phyloP scores from a whole-genome alignment of 345 rosid genomes.

The Turritis glabra region DNA sequence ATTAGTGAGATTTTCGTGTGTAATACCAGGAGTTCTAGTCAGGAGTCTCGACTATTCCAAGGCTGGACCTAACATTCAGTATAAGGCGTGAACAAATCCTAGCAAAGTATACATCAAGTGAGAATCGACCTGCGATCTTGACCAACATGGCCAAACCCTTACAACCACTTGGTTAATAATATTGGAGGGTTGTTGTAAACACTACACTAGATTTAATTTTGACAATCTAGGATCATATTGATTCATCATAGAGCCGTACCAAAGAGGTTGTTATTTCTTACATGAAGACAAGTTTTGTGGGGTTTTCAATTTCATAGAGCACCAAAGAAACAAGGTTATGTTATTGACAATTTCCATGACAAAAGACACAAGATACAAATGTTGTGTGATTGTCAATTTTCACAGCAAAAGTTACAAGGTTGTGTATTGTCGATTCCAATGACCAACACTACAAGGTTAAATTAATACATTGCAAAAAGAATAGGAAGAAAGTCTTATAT shows the following conservation, averaged over 20 bases:
- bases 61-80: neutral
- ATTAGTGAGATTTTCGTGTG: neutral
- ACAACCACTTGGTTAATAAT: neutral
- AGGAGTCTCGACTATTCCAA: neutral
- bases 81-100: constrained; percentile 3
- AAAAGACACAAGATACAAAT: neutral
- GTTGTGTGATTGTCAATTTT: neutral
- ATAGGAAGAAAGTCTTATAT: neutral
- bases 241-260: neutral
- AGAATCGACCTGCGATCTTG: neutral
- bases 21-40: neutral
- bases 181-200: neutral
- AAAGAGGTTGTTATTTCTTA: neutral
- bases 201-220: neutral
- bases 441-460: neutral
- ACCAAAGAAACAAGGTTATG: neutral
- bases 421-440: neutral
- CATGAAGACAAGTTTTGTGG: neutral
- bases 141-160: neutral
- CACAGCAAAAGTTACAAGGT: neutral
- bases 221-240: neutral
- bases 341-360: neutral
- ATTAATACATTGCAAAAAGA: neutral
- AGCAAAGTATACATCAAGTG: neutral
- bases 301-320: neutral